Evolutionary conservation across 1,139 yeast genomes (phyloP).

Genomic region (Kodamaea sp.): DNA sequence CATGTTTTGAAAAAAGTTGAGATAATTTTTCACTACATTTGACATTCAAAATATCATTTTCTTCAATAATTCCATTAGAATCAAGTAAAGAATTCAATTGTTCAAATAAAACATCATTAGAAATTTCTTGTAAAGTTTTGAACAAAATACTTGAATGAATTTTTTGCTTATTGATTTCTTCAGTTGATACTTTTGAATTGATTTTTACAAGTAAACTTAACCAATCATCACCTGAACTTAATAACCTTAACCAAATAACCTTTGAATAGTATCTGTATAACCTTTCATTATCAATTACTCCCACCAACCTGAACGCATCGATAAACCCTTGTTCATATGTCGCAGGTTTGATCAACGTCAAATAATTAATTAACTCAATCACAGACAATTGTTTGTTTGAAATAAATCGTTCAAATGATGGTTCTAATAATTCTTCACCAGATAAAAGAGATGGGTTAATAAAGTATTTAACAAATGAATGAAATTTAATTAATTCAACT

Average conservation of each 20-base stretch:
- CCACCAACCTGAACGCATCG: slow-evolving; percentile 35
- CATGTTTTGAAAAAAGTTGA: slow-evolving; percentile 15
- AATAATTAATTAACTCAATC: slow-evolving; percentile 51
- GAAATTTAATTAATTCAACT: slow-evolving; percentile 1
- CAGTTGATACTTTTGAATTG: slow-evolving; percentile 30
- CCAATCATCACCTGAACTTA: slow-evolving; percentile 60
- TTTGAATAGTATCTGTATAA: slow-evolving; percentile 21
- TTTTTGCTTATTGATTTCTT: slow-evolving; percentile 38
- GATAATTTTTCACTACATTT: slow-evolving; percentile 20
- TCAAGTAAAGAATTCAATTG: slow-evolving; percentile 13
- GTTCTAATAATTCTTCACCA: slow-evolving; percentile 22
- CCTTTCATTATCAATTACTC: slow-evolving; percentile 26
- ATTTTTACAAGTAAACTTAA: slow-evolving; percentile 34
- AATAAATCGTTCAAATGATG: slow-evolving; percentile 35
- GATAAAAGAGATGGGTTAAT: slow-evolving; percentile 24
- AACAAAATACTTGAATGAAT: slow-evolving; percentile 46
- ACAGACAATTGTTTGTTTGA: slow-evolving; percentile 39
- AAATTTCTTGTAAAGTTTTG: slow-evolving; percentile 32
- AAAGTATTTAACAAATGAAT: slow-evolving; percentile 13
- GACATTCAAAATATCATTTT: slow-evolving; percentile 18
- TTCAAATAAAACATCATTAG: slow-evolving; percentile 8
- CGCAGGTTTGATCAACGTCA: slow-evolving; percentile 49
- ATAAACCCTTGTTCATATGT: slow-evolving; percentile 26
- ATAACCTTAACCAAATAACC: slow-evolving; percentile 61
- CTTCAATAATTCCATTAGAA: slow-evolving; percentile 6